Percentiles rank a stretch among this genome's conserved stretches.
Evolutionary conservation across 83 land plant species (phyloP).

Genomic region (Isoetes engelmannii): DNA sequence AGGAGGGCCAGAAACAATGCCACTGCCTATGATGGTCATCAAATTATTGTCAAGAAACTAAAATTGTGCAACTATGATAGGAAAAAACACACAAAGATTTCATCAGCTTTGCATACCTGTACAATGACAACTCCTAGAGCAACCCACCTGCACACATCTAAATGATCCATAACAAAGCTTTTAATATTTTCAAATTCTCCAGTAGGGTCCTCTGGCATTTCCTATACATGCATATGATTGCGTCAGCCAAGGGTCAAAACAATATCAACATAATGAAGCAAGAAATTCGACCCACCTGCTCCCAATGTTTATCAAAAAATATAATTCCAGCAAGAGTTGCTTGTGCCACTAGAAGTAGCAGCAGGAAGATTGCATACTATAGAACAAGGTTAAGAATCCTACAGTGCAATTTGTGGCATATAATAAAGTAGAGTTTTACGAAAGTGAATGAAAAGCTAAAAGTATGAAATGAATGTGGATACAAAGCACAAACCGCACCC

Average conservation of each 20-base stretch:
- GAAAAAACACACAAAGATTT: too few species aligned
- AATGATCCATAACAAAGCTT: slow-evolving; percentile 42
- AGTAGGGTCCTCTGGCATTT: slow-evolving; percentile 68
- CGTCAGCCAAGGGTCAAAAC: too few species aligned
- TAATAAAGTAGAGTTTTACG: neutral
- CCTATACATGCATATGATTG: slow-evolving; percentile 22
- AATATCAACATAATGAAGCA: neutral
- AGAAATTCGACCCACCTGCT: slow-evolving; percentile 37
- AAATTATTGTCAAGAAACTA: too few species aligned
- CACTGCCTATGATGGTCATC: slow-evolving; percentile 38
- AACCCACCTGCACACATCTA: slow-evolving; percentile 57
- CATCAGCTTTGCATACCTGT: slow-evolving; percentile 36
- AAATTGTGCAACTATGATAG: too few species aligned
- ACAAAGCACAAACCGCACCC: slow-evolving; percentile 57
- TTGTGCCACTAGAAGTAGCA: slow-evolving; percentile 46
- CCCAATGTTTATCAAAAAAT: slow-evolving; percentile 63
- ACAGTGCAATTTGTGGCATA: neutral
- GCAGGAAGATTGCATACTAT: slow-evolving; percentile 51
- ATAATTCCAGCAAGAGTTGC: slow-evolving; percentile 53
- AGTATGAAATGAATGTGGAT: slow-evolving; percentile 20
- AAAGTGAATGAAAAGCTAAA: neutral
- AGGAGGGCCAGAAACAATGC: slow-evolving; percentile 53
- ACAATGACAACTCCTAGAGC: slow-evolving; percentile 41
- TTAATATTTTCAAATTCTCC: slow-evolving; percentile 53
- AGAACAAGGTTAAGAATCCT: neutral